Conservation (phyloP, 345 rosid genomes). For the Rhizophora apiculata region DNA sequence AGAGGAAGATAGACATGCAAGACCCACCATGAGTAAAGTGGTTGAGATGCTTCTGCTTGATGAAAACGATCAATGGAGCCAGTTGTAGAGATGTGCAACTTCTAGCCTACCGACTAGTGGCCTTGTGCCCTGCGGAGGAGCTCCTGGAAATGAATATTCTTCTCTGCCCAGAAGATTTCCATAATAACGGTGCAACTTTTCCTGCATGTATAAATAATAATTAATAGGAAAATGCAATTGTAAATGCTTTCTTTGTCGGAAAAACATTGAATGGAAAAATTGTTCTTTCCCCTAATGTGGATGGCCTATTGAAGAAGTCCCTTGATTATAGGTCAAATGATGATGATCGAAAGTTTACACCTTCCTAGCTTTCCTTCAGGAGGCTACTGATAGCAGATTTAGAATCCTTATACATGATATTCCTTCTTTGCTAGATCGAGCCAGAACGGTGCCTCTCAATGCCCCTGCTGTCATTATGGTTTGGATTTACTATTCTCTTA, state of each 20-base stretch:
- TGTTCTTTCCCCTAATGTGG: constrained; percentile 11
- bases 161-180: too few species aligned
- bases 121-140: too few species aligned
- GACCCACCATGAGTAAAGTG: constrained; percentile 33
- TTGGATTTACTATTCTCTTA: background rate
- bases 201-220: too few species aligned
- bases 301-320: constrained; percentile 21
- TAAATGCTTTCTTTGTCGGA: too few species aligned
- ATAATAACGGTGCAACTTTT: too few species aligned
- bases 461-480: background rate
- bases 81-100: too few species aligned
- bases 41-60: constrained; percentile 22
- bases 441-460: background rate
- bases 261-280: too few species aligned
- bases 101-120: too few species aligned
- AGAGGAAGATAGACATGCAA: constrained; percentile 23
- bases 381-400: background rate
- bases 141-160: too few species aligned
- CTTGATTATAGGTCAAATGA: constrained; percentile 9
- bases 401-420: background rate
- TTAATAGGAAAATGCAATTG: too few species aligned
- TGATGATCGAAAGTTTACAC: constrained; percentile 20
- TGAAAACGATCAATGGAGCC: too few species aligned
- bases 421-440: background rate
- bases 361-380: background rate